Evolutionary conservation across 2,329 filamentous ascomycete species (phyloP), one percentile per base, ranked within the genome.

Genomic region (Escovopsis sp.): DNA sequence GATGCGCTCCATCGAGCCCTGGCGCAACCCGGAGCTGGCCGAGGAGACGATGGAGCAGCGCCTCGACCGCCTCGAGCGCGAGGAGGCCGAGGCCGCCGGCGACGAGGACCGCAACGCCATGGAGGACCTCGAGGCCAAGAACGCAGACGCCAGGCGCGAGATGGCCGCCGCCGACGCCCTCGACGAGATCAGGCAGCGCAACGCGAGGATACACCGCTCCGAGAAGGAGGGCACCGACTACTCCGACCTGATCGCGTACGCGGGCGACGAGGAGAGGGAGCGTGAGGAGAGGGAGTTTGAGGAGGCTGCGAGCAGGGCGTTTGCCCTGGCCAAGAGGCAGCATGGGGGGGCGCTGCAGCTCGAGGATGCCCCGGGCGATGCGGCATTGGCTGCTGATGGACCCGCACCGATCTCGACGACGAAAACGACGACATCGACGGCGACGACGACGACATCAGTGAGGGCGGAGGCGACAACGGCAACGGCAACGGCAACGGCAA

Each of bases 151-250:
- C 1, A 88, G 91, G 67, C 73, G 82, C 35, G 91, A 98, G 63
- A 98, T 98, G 88, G 85, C 84, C 15, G 85, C 95, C 37, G 91
- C 91, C 2, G 91, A 98, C 66, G 89, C 88, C 7, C 66, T 98
- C 43, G 91, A 98, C 60, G 88, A 95, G 64, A 95, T 98, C 44
- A 72, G 89, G 43, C 89, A 85, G 41, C 69, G 89, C 49, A 98
- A 98, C 64, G 91, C 91, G 7, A 72, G 87, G 48, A 78, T 91
- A 40, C 85, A 94, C 60, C 73, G 83, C 49, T 82, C 80, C 8
- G 75, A 77, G 43, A 76, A 77, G 54, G 79, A 85, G 46, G 77
- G 76, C 3, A 67, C 76, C 4, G 76, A 80, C 44, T 74, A 76
- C 18, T 64, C 68, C 10, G 71, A 75, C 6, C 67, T 70, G 4